A percentile compares a stretch with the other conserved stretches of the same genome.
phyloP scores from a whole-genome alignment of 2,329 filamentous ascomycete species.

The Cercospora zeae-maydis region DNA sequence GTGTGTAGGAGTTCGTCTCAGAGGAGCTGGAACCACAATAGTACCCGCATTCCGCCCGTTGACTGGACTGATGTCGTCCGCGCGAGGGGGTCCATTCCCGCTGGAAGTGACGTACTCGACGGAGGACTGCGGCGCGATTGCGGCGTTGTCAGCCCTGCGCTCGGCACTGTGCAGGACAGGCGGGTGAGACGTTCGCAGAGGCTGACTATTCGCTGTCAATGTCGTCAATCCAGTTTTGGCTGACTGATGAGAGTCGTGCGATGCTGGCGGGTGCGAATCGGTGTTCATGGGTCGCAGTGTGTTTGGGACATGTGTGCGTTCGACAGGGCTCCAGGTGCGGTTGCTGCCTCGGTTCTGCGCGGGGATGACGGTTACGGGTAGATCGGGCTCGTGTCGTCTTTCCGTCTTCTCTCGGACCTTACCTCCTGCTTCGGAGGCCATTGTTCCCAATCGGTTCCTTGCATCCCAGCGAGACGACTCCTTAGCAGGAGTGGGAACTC shows the following conservation, averaged over 20 bases:
- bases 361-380: slow-evolving; percentile 60
- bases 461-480: slow-evolving; percentile 45
- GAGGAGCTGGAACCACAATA: slow-evolving; percentile 31
- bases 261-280: slow-evolving; percentile 8
- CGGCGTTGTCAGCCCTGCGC: not conserved
- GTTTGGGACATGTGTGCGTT: slow-evolving; percentile 10
- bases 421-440: slow-evolving; percentile 48
- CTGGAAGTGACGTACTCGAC: not conserved
- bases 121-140: not conserved
- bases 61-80: slow-evolving; percentile 32
- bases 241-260: slow-evolving; percentile 7
- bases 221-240: slow-evolving; percentile 18
- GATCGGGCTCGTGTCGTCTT: slow-evolving; percentile 40
- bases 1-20: slow-evolving; percentile 15
- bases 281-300: not conserved
- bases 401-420: slow-evolving; percentile 40
- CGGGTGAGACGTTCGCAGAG: not conserved
- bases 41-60: slow-evolving; percentile 17
- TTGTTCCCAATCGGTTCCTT: slow-evolving; percentile 46
- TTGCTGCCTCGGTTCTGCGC: slow-evolving; percentile 52
- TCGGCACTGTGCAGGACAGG: slow-evolving; percentile 1
- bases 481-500: slow-evolving; percentile 40
- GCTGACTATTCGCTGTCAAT: slow-evolving; percentile 13
- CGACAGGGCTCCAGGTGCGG: slow-evolving; percentile 52
- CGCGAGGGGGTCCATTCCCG: slow-evolving; percentile 26